Percentiles rank a stretch among this genome's conserved stretches.
phyloP scores from a whole-genome alignment of 2,329 filamentous ascomycete genomes.

The Diaporthe eres region DNA sequence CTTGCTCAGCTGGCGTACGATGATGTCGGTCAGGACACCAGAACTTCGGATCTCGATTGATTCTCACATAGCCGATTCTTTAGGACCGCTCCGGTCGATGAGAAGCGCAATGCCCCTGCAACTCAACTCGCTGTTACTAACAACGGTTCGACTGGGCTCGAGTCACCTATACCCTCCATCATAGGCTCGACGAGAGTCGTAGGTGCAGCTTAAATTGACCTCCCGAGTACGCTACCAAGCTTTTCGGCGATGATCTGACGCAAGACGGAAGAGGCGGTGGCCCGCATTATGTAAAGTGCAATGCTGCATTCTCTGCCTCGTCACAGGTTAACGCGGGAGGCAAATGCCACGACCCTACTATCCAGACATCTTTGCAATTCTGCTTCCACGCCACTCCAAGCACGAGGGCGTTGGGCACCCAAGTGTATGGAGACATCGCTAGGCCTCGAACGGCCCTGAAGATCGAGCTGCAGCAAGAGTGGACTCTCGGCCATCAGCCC shows the following conservation, averaged over 20 bases:
- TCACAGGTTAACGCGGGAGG: slow-evolving; percentile 5
- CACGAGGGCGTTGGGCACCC: slow-evolving; percentile 21
- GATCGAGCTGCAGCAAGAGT: slow-evolving; percentile 28
- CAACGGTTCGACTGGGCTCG: slow-evolving; percentile 1
- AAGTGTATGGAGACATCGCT: neutral
- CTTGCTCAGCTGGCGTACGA: slow-evolving; percentile 3
- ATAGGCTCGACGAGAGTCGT: neutral
- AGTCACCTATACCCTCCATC: neutral
- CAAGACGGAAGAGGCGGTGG: slow-evolving; percentile 26
- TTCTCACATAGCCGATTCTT: slow-evolving; percentile 7
- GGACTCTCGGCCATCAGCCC: slow-evolving; percentile 7
- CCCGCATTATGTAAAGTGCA: neutral
- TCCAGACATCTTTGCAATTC: neutral
- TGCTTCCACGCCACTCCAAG: slow-evolving; percentile 16
- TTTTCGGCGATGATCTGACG: slow-evolving; percentile 23
- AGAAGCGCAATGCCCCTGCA: neutral
- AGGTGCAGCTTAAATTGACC: slow-evolving; percentile 9
- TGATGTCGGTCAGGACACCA: slow-evolving; percentile 14
- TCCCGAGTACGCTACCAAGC: slow-evolving; percentile 24
- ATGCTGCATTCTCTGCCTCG: slow-evolving; percentile 9
- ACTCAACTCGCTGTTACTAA: neutral
- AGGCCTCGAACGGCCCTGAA: slow-evolving; percentile 14
- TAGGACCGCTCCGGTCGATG: neutral
- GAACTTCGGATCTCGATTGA: slow-evolving; percentile 19
- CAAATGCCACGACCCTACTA: neutral